Evolutionary conservation across 2,329 filamentous ascomycete species (phyloP).

Genomic region (Xylariaceae sp.): DNA sequence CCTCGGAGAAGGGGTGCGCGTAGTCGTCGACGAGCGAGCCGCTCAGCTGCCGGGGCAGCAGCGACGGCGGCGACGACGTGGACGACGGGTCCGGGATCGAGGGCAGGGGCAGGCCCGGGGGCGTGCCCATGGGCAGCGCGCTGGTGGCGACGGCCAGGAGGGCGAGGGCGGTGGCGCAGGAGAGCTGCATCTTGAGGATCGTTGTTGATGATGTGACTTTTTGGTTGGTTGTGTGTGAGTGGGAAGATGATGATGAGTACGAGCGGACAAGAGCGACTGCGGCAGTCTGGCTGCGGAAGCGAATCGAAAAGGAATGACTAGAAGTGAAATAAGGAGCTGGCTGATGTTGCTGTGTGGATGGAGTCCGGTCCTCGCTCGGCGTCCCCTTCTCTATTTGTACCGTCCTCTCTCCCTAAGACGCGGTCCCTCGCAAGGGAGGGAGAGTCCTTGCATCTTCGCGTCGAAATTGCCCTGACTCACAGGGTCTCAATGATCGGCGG

Average conservation of each 20-base stretch:
- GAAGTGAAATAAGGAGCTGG: not conserved
- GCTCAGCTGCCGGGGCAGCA: not conserved
- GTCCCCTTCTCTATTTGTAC: too few relatives aligned
- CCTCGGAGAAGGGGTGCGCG: too few relatives aligned
- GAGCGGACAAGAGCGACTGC: not conserved
- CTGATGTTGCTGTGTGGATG: not conserved
- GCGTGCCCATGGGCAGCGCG: not conserved
- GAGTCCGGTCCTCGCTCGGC: not conserved
- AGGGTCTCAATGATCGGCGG: too few relatives aligned
- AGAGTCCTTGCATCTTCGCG: too few relatives aligned
- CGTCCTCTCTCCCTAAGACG: too few relatives aligned
- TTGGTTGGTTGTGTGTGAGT: not conserved
- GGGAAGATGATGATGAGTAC: not conserved
- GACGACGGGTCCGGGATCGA: not conserved
- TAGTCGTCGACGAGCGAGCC: too few relatives aligned
- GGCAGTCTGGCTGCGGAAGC: not conserved
- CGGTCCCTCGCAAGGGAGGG: too few relatives aligned
- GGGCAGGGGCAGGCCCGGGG: not conserved
- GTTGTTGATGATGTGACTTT: not conserved
- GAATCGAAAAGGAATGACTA: not conserved
- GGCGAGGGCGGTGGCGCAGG: conserved; percentile 2
- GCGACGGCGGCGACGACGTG: not conserved
- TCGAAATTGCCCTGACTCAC: too few relatives aligned
- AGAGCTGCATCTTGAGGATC: not conserved
- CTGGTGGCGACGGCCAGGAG: conserved; percentile 8